phyloP scores from a whole-genome alignment of 257 asterid species.

The Nicotiana knightiana region DNA sequence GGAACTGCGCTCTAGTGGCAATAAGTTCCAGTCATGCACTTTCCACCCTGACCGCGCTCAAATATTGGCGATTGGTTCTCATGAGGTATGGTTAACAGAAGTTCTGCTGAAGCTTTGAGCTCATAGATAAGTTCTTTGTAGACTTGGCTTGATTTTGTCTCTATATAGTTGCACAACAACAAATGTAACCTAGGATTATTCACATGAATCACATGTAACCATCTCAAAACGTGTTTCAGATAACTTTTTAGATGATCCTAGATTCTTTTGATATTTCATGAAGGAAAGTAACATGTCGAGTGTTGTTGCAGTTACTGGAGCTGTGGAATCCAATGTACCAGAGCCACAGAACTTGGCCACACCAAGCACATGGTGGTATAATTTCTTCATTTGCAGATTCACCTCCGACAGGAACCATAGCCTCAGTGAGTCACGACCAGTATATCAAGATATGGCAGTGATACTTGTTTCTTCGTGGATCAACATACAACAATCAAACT shows the following conservation, averaged over 20 bases:
- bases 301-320: constrained; percentile 24
- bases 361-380: constrained; percentile 24
- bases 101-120: background rate
- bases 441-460: constrained; percentile 38
- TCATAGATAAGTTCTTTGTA: no score
- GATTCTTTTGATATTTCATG: background rate
- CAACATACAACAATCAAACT: background rate
- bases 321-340: constrained; percentile 33
- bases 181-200: no score
- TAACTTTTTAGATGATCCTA: no score
- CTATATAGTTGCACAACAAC: no score
- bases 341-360: constrained; percentile 21
- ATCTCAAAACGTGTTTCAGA: no score
- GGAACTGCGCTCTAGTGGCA: constrained; percentile 19
- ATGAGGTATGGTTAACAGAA: constrained; percentile 24
- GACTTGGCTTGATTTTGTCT: no score
- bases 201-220: no score
- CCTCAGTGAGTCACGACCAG: constrained; percentile 37
- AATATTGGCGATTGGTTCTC: constrained; percentile 37
- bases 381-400: constrained; percentile 28
- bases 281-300: background rate
- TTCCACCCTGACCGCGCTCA: constrained; percentile 36
- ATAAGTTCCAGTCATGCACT: constrained; percentile 36
- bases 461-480: background rate
- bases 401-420: constrained; percentile 24